Conservation (phyloP, 169 alveolate genomes). For the Hepatocystis sp. region DNA sequence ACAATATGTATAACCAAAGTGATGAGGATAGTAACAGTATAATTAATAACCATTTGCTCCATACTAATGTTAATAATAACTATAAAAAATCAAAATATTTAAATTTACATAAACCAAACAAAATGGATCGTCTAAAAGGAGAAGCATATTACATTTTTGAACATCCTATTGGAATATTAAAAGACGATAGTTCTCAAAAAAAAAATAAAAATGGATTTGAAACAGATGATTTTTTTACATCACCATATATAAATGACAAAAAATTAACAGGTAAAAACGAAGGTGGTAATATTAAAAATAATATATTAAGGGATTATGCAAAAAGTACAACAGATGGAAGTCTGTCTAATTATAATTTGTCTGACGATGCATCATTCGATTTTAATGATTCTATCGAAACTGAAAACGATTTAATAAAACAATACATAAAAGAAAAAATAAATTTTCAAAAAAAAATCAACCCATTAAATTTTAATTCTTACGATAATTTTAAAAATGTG, state of each 20-base stretch:
- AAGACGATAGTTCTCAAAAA: conserved; percentile 2
- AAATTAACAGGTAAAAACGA: not conserved
- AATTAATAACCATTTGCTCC: not conserved
- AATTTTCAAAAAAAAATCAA: conserved; percentile 27
- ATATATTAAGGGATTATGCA: too few relatives aligned
- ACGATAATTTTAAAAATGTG: not conserved
- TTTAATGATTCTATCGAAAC: too few relatives aligned
- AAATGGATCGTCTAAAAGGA: conserved; percentile 9
- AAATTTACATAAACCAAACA: not conserved
- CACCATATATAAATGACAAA: conserved; percentile 19
- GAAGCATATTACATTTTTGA: conserved; percentile 13
- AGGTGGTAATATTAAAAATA: too few relatives aligned
- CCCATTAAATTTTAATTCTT: conserved; percentile 18
- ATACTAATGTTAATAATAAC: not conserved
- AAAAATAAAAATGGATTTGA: conserved; percentile 1
- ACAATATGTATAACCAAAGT: conserved; percentile 5
- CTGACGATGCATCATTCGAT: too few relatives aligned
- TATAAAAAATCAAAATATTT: conserved; percentile 36
- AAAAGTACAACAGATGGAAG: too few relatives aligned
- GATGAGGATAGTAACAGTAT: conserved; percentile 22
- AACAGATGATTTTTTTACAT: conserved; percentile 32
- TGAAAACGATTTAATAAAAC: conserved; percentile 6
- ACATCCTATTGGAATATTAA: conserved; percentile 25
- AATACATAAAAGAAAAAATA: conserved; percentile 51
- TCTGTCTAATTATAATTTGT: too few relatives aligned